phyloP scores from a whole-genome alignment of 768 basidiomycete species.

The Cantharellus cinnabarinus region DNA sequence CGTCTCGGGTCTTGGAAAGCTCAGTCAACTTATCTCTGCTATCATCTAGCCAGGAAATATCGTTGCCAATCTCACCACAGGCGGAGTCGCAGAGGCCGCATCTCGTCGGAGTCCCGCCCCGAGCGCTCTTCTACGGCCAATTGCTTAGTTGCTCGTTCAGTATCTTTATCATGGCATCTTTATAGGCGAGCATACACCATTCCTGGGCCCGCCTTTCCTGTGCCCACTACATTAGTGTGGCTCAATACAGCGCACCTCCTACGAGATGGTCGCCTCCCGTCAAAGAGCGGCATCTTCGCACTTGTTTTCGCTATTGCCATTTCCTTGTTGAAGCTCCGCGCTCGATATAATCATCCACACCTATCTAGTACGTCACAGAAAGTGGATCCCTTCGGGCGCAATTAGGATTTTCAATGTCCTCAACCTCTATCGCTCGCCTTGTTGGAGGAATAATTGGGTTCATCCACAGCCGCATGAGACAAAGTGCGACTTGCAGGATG shows the following conservation, averaged over 20 bases:
- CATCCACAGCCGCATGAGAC: conserved; percentile 31
- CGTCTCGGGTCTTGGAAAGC: conserved; percentile 83
- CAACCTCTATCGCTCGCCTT: conserved; percentile 76
- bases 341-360: conserved; percentile 12
- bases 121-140: conserved; percentile 88
- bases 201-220: conserved; percentile 87
- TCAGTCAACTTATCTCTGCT: conserved; percentile 89
- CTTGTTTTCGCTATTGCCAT: conserved; percentile 41
- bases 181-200: conserved; percentile 78
- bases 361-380: conserved; percentile 32
- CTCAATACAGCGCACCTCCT: conserved; percentile 52
- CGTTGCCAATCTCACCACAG: conserved; percentile 94
- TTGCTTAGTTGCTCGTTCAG: conserved; percentile 75
- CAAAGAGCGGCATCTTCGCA: conserved; percentile 62
- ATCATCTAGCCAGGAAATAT: conserved; percentile 87
- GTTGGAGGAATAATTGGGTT: conserved; percentile 69
- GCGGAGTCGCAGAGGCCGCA: conserved; percentile 90
- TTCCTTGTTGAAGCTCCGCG: conserved; percentile 45
- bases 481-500: conserved; percentile 10
- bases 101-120: conserved; percentile 73
- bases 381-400: conserved; percentile 77
- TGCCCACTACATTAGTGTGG: conserved; percentile 93
- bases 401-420: conserved; percentile 93
- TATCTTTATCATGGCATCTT: conserved; percentile 66
- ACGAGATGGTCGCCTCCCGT: conserved; percentile 65